phyloP scores from a whole-genome alignment of 2,329 filamentous ascomycete species.

The Colletotrichum shisoi region DNA sequence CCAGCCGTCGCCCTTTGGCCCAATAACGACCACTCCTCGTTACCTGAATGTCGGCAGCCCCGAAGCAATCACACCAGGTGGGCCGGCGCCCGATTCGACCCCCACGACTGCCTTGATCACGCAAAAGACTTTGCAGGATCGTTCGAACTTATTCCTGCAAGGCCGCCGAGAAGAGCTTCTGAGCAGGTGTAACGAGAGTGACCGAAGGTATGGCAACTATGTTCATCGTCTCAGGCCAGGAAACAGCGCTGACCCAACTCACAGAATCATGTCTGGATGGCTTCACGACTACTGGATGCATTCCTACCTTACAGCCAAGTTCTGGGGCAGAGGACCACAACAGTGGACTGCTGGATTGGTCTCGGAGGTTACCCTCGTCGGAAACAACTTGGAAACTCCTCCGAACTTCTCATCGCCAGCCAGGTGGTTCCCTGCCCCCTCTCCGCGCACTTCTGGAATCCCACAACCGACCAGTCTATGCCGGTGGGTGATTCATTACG shows the following conservation, averaged over 20 bases:
- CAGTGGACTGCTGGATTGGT: conserved; percentile 36
- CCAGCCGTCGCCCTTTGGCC: neutral
- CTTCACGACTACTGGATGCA: conserved; percentile 43
- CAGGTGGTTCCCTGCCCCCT: neutral
- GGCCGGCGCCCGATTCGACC: neutral
- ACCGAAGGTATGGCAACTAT: conserved; percentile 20
- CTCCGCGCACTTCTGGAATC: conserved; percentile 33
- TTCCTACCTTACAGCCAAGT: conserved; percentile 42
- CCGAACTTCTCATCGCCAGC: neutral
- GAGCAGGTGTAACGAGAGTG: conserved; percentile 15
- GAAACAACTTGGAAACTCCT: neutral
- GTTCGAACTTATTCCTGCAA: conserved; percentile 38
- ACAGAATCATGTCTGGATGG: conserved; percentile 27
- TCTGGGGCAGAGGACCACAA: conserved; percentile 42
- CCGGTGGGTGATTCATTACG: conserved; percentile 37
- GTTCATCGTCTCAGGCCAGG: fast-evolving
- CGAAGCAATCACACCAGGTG: neutral
- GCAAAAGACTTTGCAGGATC: conserved; percentile 26
- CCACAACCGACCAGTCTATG: conserved; percentile 28
- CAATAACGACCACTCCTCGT: neutral
- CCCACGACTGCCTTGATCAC: conserved; percentile 36
- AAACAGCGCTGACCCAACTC: neutral
- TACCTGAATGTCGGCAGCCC: conserved; percentile 21
- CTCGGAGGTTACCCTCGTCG: neutral
- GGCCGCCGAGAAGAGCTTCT: conserved; percentile 37